Evolutionary conservation across 192 early-diverging fungal genomes (phyloP), one percentile per base, ranked within the genome.

Genomic region (Coemansia sp.): DNA sequence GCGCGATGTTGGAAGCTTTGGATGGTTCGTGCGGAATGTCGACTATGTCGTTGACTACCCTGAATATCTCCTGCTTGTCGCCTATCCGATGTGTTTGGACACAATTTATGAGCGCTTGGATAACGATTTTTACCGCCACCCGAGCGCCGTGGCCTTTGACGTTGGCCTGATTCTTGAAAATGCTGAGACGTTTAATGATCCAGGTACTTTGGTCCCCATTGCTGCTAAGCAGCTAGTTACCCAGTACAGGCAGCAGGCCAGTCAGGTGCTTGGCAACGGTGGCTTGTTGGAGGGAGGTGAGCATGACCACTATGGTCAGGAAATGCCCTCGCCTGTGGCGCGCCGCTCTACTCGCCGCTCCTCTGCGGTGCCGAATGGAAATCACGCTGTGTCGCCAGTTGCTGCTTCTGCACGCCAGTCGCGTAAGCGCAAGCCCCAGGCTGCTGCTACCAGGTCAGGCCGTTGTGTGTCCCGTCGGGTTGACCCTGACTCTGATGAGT

Each of bases 71-170:
- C 65, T 85, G 22, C 67, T 82, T 34, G 74, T 93, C 13, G 87
- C 92, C 0, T 93, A 93, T 29, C 92, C 92, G 0, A 90, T 92
- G 44, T 92, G 90, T 39, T 64, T 93, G 38, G 84, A 89, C 38
- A 78, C 89, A 10, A 81, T 93, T 12, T 69, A 74, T 18, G 81
- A 88, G 27, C 81, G 92, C 18, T 52, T 92, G 9, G 61, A 72
- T 2, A 88, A 75, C 64, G 73, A 80, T 20, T 92, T 85, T 70
- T 93, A 93, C 71, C 79, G 92, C 34, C 83, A 86, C 15, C 22
- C 70, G 31, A 86, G 82, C 77, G 89, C 91, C 1, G 84, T 93
- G 16, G 66, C 87, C n/a, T 90, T 87, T 66, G 92, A 93, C 72
- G 78, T 93, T 13, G 78, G 76, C 49, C 70, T 89, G 63, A 87